phyloP scores from a whole-genome alignment of 108 stramenopile genomes.

The Nitzschia putrida region DNA sequence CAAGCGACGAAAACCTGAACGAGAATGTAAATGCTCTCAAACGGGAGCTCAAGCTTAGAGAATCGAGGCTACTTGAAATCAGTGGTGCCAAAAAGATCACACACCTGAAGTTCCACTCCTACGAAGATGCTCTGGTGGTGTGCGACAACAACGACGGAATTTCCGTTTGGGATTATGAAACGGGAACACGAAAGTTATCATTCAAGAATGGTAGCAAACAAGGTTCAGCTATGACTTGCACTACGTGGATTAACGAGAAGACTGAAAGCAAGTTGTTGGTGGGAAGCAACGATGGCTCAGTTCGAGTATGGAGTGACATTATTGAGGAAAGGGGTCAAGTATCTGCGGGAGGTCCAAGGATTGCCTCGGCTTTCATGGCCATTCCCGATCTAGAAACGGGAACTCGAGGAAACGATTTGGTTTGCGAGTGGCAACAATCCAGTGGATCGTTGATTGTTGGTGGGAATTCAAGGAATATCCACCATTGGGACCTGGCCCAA shows the following conservation, averaged over 20 bases:
- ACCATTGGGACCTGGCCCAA: constrained; percentile 89
- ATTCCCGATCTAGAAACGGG: constrained; percentile 75
- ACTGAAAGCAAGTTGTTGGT: constrained; percentile 78
- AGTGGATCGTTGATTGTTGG: constrained; percentile 42
- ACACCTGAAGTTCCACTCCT: constrained; percentile 89
- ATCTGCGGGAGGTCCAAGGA: constrained; percentile 42
- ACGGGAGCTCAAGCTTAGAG: constrained; percentile 64
- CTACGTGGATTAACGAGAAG: constrained; percentile 91
- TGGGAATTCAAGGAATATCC: constrained; percentile 75
- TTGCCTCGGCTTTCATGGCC: constrained; percentile 86
- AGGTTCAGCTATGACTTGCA: constrained; percentile 79
- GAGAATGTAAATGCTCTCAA: constrained; percentile 53
- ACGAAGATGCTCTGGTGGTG: constrained; percentile 85
- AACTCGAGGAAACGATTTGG: constrained; percentile 74
- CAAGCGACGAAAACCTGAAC: constrained; percentile 28
- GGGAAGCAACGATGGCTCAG: constrained; percentile 92
- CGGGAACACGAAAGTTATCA: constrained; percentile 34
- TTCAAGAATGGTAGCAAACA: constrained; percentile 70
- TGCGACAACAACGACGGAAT: constrained; percentile 76
- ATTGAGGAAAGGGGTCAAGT: constrained; percentile 63
- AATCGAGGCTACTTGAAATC: constrained; percentile 70
- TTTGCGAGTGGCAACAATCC: constrained; percentile 74
- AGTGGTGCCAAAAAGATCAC: constrained; percentile 65
- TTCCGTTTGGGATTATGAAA: constrained; percentile 83
- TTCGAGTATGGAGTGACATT: constrained; percentile 82